Base-by-base conservation (phyloP, 108 stramenopile genomes). In the Seminavis robusta region DNA sequence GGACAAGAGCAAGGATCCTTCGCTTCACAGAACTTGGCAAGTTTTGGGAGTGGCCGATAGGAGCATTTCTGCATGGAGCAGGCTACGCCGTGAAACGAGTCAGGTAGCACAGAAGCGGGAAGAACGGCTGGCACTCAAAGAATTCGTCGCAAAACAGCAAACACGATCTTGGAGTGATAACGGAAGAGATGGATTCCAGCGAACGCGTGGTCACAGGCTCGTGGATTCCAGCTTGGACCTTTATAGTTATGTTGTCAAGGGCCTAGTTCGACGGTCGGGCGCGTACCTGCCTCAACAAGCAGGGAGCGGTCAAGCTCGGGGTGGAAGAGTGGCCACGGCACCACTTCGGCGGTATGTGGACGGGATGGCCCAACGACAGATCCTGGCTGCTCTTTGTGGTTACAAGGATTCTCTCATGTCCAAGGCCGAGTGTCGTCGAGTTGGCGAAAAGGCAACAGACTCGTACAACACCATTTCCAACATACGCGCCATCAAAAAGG, bases 301-400 rank as follows among this genome's bases (percentile, higher is more conserved):
- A 2, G 88, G 92, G 15, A 70, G 69, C 29, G 78, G 69, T 26
- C 62, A 55, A 17, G 53, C 72, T 46, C 52, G 74, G 21, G 81
- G 70, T 39, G 83, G 81, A 25, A 65, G 88, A 7, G 54, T 88
- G 1, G 87, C 83, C 2, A 83, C 87, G 40, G 87, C 83, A 43
- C 93, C 93, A 33, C 66, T 94, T 31, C 72, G 93, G 38, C 70
- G 86, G 10, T 94, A 84, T 40, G 65, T 94, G 49, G 89, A 94
- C 61, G 89, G 86, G 6, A 37, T 86, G 40, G 76, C 76, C 13
- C 93, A 94, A 57, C 46, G 78, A 10, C 93, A 94, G 56, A 77
- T 76, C 19, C 52, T 94, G 17, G 63, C 93, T 8, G 80, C 66
- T 19, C 59, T 90, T 2, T 88, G 86, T 49, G 62, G 52, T 0